phyloP scores from a whole-genome alignment of 257 asterid genomes.

The Haberlea rhodopensis region DNA sequence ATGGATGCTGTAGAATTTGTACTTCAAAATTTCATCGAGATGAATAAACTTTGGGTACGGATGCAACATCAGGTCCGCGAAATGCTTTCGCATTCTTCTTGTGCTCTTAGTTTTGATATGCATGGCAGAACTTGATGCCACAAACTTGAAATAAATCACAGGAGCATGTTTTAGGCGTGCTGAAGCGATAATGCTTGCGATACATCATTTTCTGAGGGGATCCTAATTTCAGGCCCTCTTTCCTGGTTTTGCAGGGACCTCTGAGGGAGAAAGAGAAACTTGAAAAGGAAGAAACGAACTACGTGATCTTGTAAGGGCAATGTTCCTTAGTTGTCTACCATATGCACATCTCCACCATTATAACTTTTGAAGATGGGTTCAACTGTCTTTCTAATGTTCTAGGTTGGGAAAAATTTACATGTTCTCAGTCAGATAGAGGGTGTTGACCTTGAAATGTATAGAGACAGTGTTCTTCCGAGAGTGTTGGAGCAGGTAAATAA shows the following conservation, averaged over 20 bases:
- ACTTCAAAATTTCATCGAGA: conserved; percentile 90
- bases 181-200: conserved; percentile 66
- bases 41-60: conserved; percentile 99
- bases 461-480: conserved; percentile 88
- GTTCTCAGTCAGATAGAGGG: conserved; percentile 99
- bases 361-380: conserved; percentile 26
- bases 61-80: conserved; percentile 89
- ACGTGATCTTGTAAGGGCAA: conserved; percentile 88
- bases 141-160: conserved; percentile 46
- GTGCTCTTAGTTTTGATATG: conserved; percentile 30
- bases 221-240: conserved; percentile 49
- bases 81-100: conserved; percentile 25
- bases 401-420: conserved; percentile 98
- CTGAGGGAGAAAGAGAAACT: conserved; percentile 77
- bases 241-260: conserved; percentile 50
- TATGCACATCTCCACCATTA: conserved; percentile 23
- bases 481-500: conserved; percentile 86
- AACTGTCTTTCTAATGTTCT: conserved; percentile 35
- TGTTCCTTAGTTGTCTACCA: conserved; percentile 33
- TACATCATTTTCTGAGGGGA: conserved; percentile 53
- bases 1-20: conserved; percentile 99
- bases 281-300: conserved; percentile 92
- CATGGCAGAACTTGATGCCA: conserved; percentile 56
- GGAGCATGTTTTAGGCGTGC: conserved; percentile 74
- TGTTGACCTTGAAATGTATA: conserved; percentile 89